Conservation (phyloP, 306 rosid genomes). For the Canavalia gladiata region DNA sequence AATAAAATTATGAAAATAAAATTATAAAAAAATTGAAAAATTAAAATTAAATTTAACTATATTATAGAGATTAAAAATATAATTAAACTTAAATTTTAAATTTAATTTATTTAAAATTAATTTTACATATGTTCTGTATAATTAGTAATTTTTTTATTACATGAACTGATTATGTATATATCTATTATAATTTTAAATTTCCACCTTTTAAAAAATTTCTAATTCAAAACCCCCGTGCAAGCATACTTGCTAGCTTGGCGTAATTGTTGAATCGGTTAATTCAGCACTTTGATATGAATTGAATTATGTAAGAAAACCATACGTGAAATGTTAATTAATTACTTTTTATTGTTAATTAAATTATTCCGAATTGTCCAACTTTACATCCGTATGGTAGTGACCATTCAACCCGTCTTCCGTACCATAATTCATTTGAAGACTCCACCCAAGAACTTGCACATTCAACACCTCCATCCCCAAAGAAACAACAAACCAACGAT, state of each 20-base stretch:
- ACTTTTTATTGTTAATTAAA: neutral
- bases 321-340: neutral
- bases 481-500: neutral
- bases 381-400: neutral
- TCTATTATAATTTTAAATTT: too few species aligned
- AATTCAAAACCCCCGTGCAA: too few species aligned
- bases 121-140: too few species aligned
- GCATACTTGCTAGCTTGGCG: neutral
- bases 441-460: neutral
- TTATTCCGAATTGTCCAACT: neutral
- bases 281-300: neutral
- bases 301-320: neutral
- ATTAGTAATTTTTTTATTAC: too few species aligned
- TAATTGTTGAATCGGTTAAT: neutral
- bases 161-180: too few species aligned
- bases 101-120: too few species aligned
- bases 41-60: too few species aligned
- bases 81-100: too few species aligned
- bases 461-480: neutral
- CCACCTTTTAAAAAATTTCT: too few species aligned
- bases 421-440: neutral
- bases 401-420: neutral
- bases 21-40: too few species aligned
- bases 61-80: too few species aligned
- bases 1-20: too few species aligned